A percentile compares a stretch with the other conserved stretches of the same genome.
Evolutionary conservation across 1,139 yeast species (phyloP).

Genomic region (Kodamaea suecica): DNA sequence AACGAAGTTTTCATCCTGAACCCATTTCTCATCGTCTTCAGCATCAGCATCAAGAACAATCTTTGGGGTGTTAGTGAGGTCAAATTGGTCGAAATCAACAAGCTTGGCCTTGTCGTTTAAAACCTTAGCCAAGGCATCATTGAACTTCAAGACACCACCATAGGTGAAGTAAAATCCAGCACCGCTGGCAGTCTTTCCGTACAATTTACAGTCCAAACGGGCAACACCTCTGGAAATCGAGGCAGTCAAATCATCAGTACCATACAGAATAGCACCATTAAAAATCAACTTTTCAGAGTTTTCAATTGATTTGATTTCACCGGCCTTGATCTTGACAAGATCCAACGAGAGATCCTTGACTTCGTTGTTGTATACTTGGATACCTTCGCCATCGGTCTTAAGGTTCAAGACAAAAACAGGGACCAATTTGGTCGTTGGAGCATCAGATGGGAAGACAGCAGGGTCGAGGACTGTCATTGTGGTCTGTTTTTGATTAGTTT

Average conservation of each 20-base stretch:
- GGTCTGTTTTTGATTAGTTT: background rate
- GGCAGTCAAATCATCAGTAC: conserved; percentile 48
- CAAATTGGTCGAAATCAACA: conserved; percentile 43
- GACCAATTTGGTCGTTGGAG: conserved; percentile 25
- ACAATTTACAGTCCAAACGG: conserved; percentile 49
- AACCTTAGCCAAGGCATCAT: conserved; percentile 33
- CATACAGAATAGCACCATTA: conserved; percentile 26
- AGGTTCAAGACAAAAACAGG: conserved; percentile 33
- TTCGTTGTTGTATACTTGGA: conserved; percentile 17
- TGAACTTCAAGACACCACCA: conserved; percentile 43
- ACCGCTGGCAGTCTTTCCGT: conserved; percentile 39
- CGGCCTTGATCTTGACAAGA: conserved; percentile 24
- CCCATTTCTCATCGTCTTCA: conserved; percentile 48
- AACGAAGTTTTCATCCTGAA: conserved; percentile 37
- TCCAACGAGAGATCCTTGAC: conserved; percentile 18
- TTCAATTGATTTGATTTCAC: conserved; percentile 27
- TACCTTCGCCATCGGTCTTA: conserved; percentile 18
- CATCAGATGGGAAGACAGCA: conserved; percentile 9
- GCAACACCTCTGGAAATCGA: conserved; percentile 27
- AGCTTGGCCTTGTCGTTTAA: conserved; percentile 24
- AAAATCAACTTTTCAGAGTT: conserved; percentile 31
- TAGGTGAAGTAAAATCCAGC: conserved; percentile 41
- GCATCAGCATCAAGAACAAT: conserved; percentile 37
- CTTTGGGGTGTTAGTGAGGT: conserved; percentile 46
- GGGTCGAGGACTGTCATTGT: conserved; percentile 9